phyloP scores from a whole-genome alignment of 192 early-diverging fungal genomes.

The Anaeromyces robustus region DNA sequence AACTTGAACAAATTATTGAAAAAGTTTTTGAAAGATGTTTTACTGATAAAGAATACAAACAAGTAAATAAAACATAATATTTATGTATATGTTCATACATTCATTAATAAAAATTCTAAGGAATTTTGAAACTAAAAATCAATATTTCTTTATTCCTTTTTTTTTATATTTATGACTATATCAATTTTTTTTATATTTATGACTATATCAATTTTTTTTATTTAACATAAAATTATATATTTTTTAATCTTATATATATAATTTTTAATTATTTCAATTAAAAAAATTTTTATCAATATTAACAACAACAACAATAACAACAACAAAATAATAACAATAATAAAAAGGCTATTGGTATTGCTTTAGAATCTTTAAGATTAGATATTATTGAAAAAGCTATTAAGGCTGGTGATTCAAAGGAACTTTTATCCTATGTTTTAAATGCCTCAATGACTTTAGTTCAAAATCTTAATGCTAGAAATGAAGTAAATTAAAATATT shows the following conservation, averaged over 20 bases:
- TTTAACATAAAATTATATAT: conserved; percentile 6
- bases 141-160: too few relatives aligned
- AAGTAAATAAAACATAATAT: conserved; percentile 14
- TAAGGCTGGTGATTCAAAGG: conserved; percentile 43
- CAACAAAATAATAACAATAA: too few relatives aligned
- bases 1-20: conserved; percentile 79
- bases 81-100: not conserved
- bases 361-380: conserved; percentile 76
- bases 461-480: conserved; percentile 61
- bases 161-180: too few relatives aligned
- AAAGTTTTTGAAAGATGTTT: conserved; percentile 90
- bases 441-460: conserved; percentile 74
- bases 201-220: too few relatives aligned
- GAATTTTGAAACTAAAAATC: too few relatives aligned
- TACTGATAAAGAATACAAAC: conserved; percentile 68
- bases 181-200: too few relatives aligned
- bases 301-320: too few relatives aligned
- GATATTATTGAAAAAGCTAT: conserved; percentile 82
- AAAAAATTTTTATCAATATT: too few relatives aligned
- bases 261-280: too few relatives aligned
- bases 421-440: conserved; percentile 71
- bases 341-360: conserved; percentile 77
- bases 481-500: conserved; percentile 30
- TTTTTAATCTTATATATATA: conserved; percentile 10
- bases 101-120: too few relatives aligned